Percentiles rank a stretch among this genome's conserved stretches.
These are phyloP conservation scores for Vitis rupestris DNA, from an alignment of 164 flowering plant genomes.

Conservation along the genomic window DNA sequence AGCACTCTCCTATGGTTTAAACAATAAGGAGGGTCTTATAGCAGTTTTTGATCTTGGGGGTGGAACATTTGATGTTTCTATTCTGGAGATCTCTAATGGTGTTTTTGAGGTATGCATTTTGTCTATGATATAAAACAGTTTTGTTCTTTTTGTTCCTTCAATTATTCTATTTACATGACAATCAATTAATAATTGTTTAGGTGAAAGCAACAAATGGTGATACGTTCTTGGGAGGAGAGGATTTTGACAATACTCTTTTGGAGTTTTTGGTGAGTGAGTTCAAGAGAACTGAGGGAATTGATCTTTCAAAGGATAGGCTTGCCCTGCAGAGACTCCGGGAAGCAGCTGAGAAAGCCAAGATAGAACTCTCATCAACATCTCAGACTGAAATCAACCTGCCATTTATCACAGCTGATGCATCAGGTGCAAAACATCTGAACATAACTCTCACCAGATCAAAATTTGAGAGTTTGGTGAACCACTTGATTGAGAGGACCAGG, in stretches of 20 bases:
- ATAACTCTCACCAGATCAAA: constrained; percentile 73
- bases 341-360: constrained; percentile 80
- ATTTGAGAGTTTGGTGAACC: constrained; percentile 55
- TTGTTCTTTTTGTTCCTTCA: neutral
- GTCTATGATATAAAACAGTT: neutral
- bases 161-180: neutral
- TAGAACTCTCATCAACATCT: constrained; percentile 72
- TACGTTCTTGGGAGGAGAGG: constrained; percentile 81
- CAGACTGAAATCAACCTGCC: constrained; percentile 81
- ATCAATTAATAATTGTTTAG: constrained; percentile 20
- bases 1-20: constrained; percentile 74
- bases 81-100: constrained; percentile 70
- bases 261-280: constrained; percentile 63
- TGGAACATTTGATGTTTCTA: constrained; percentile 80
- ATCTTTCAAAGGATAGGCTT: constrained; percentile 61
- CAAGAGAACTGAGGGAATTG: constrained; percentile 63
- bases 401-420: constrained; percentile 76
- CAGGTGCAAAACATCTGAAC: constrained; percentile 77
- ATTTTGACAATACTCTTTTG: constrained; percentile 62
- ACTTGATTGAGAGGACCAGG: constrained; percentile 65
- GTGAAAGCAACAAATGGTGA: constrained; percentile 88
- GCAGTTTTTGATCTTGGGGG: constrained; percentile 83
- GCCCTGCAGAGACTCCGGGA: constrained; percentile 75
- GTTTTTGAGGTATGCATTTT: constrained; percentile 59
- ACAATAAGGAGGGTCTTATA: constrained; percentile 71